Evolutionary conservation across 2,329 filamentous ascomycete genomes (phyloP), one percentile per base, ranked within the genome.

Genomic region (Arthrobotrys conoides): DNA sequence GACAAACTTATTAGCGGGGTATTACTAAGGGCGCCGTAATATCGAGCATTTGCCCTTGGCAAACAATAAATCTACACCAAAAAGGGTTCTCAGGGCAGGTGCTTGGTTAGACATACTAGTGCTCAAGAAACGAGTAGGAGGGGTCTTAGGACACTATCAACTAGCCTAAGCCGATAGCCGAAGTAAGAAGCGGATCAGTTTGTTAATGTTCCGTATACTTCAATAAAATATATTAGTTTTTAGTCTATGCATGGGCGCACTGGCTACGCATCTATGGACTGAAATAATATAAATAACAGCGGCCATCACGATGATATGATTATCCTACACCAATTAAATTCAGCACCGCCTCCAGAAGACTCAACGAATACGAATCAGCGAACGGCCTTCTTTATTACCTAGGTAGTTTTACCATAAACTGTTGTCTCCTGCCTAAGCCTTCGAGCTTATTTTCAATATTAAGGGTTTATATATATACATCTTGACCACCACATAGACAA

Each of bases 161-260:
- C n/a, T n/a, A n/a, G n/a, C n/a, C n/a, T n/a, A n/a, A n/a, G n/a
- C n/a, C n/a, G 22, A 27, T 53, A 2, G 9, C 24, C 12, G 51
- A 22, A 59, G 5, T 14, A 6, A 1, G 8, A 18, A 57, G 10
- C 53, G 53, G 53, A 59, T 38, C 18, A 38, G 33, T 9, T 20
- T 38, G 9, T 16, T 22, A n/a, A 22, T 30, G 30, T 59, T 59
- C 53, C 53, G 53, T 59, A n/a, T 59, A n/a, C 30, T 59, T 38
- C n/a, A 18, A 55, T 55, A 18, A 2, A 12, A 30, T 16, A 38
- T 27, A 5, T 6, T 0, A n/a, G 16, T 12, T 16, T 24, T 8
- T 49, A 24, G 8, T 18, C 9, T 30, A n/a, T n/a, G n/a, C n/a
- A n/a, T n/a, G n/a, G n/a, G n/a, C n/a, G n/a, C n/a, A n/a, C n/a